Percentiles rank a stretch among this genome's conserved stretches.
These are phyloP conservation scores for Pseudonitzschia pungens DNA, from an alignment of 108 stramenopile species.

Conservation along the genomic window DNA sequence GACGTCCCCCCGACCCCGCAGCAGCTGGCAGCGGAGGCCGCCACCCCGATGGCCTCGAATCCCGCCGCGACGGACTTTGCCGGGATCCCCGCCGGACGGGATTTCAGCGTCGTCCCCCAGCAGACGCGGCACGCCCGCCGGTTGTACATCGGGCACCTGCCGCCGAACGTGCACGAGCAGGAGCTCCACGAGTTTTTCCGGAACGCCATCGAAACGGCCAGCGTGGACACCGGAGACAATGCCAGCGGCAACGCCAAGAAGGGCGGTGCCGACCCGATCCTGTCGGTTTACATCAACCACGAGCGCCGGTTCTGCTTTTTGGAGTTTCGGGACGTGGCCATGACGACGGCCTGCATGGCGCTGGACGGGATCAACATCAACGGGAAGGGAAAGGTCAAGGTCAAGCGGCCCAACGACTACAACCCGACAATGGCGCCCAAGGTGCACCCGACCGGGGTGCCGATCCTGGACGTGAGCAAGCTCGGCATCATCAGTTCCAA, in stretches of 20 bases:
- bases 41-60: conserved; percentile 33
- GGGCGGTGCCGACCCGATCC: conserved; percentile 65
- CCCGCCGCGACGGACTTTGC: conserved; percentile 46
- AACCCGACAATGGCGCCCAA: conserved; percentile 83
- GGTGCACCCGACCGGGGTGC: conserved; percentile 51
- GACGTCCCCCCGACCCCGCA: conserved; percentile 75
- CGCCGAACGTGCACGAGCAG: conserved; percentile 72
- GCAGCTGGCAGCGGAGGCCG: conserved; percentile 62
- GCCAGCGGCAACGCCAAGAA: conserved; percentile 10
- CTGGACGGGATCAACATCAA: conserved; percentile 91
- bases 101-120: conserved; percentile 57
- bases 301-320: conserved; percentile 95
- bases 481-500: conserved; percentile 84
- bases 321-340: conserved; percentile 93
- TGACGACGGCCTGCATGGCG: conserved; percentile 87
- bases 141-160: conserved; percentile 93
- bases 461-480: conserved; percentile 64
- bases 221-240: conserved; percentile 28
- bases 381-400: conserved; percentile 81
- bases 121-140: conserved; percentile 94
- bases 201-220: conserved; percentile 66
- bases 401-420: conserved; percentile 98
- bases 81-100: conserved; percentile 36
- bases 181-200: conserved; percentile 87
- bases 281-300: conserved; percentile 91